Conservation (phyloP, 1,284 basidiomycete species). For the Ustilago sp. region DNA sequence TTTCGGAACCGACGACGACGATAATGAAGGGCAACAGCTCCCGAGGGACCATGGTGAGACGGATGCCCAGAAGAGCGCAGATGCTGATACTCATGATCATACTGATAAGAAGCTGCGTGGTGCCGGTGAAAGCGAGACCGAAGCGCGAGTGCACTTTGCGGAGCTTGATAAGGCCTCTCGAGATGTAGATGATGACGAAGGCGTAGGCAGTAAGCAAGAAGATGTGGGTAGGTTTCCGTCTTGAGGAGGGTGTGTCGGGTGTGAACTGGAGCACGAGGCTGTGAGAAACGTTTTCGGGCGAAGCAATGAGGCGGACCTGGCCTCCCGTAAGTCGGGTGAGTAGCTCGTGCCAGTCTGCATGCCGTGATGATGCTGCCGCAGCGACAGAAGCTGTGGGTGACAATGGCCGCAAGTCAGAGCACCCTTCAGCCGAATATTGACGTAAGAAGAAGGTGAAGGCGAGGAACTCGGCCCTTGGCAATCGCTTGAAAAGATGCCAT, state of each 20-base stretch:
- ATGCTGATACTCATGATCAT: constrained; percentile 93
- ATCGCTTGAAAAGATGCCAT: constrained; percentile 64
- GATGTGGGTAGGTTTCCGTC: constrained; percentile 42
- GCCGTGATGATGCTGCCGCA: constrained; percentile 5
- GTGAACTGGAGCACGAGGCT: constrained; percentile 56
- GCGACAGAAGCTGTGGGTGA: not conserved
- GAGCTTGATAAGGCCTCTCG: constrained; percentile 76
- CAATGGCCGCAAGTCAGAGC: constrained; percentile 7
- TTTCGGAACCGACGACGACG: constrained; percentile 94
- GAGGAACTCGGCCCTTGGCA: constrained; percentile 65
- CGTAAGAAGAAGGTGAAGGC: constrained; percentile 65
- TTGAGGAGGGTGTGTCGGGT: constrained; percentile 45
- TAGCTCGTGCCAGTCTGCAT: constrained; percentile 50
- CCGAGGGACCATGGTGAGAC: constrained; percentile 88
- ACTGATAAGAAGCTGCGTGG: constrained; percentile 89
- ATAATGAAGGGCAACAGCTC: constrained; percentile 90
- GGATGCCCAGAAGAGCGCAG: constrained; percentile 85
- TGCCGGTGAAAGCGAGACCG: constrained; percentile 91
- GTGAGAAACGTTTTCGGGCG: constrained; percentile 49
- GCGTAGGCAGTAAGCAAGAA: constrained; percentile 84
- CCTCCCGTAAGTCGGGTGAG: constrained; percentile 53
- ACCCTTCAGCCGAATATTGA: constrained; percentile 17
- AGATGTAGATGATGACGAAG: constrained; percentile 82
- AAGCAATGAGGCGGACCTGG: constrained; percentile 53
- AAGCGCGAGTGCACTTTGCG: constrained; percentile 83